A percentile compares a stretch with the other conserved stretches of the same genome.
These are phyloP conservation scores for Phaffomyces antillensis DNA, from an alignment of 805 yeast species.

Conservation along the genomic window DNA sequence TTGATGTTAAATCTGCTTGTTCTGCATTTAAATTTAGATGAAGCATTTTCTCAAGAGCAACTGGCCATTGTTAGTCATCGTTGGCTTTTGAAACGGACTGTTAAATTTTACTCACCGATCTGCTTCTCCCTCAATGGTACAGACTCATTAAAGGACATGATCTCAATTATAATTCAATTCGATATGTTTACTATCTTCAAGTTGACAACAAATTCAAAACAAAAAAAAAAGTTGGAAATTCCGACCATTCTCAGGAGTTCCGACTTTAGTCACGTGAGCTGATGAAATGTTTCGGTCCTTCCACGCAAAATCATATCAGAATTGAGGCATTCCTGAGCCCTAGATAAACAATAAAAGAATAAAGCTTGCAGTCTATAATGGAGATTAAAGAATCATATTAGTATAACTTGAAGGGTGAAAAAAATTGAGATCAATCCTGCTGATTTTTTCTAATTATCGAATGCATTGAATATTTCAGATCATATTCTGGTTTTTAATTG, in stretches of 20 bases:
- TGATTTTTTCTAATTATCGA: too few relatives aligned
- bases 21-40: slow-evolving; percentile 64
- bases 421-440: too few relatives aligned
- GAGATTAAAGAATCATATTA: too few relatives aligned
- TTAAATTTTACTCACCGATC: slow-evolving; percentile 24
- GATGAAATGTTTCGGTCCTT: too few relatives aligned
- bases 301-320: too few relatives aligned
- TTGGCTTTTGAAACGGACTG: not conserved
- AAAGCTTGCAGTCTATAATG: too few relatives aligned
- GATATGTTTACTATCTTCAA: not conserved
- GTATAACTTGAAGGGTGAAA: too few relatives aligned
- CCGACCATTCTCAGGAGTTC: not conserved
- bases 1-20: slow-evolving; percentile 43
- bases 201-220: not conserved
- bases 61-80: slow-evolving; percentile 14
- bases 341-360: too few relatives aligned
- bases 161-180: not conserved
- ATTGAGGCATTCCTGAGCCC: too few relatives aligned
- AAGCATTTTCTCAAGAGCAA: slow-evolving; percentile 72
- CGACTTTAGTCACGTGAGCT: not conserved
- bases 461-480: too few relatives aligned
- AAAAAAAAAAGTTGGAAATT: not conserved
- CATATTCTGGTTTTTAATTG: too few relatives aligned
- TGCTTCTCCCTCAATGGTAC: slow-evolving; percentile 35
- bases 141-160: slow-evolving; percentile 9